phyloP scores from a whole-genome alignment of 2,329 filamentous ascomycete genomes.

The Phyllosticta citriasiana region DNA sequence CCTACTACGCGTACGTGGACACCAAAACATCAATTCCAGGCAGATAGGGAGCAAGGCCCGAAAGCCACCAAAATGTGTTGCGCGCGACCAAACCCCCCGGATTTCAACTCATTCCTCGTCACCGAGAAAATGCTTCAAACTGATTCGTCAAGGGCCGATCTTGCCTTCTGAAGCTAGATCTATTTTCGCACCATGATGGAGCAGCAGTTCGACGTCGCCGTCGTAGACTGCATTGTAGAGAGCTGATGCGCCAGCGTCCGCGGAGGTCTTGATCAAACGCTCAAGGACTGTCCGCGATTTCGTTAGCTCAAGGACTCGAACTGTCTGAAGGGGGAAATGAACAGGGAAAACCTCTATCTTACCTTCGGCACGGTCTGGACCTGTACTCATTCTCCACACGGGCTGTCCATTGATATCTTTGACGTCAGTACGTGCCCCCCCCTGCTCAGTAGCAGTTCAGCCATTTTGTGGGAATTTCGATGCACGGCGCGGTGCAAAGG shows the following conservation, averaged over 20 bases:
- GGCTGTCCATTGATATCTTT: neutral
- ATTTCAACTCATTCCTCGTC: no score
- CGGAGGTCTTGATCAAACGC: no score
- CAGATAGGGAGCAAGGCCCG: no score
- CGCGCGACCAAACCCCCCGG: no score
- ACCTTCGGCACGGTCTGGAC: neutral
- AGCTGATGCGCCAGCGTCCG: neutral
- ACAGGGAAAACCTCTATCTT: neutral
- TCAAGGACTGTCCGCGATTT: no score
- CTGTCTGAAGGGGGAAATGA: no score
- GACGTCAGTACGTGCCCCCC: neutral
- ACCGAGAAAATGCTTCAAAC: no score
- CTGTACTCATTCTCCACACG: neutral
- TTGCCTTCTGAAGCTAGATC: neutral
- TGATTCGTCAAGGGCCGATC: neutral
- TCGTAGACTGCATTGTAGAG: neutral
- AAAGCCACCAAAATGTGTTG: no score
- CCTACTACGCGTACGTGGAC: no score
- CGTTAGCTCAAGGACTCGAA: no score
- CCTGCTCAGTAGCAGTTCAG: neutral
- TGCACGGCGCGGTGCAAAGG: neutral
- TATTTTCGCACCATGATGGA: neutral
- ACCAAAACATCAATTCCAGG: no score
- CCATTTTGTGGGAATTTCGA: neutral
- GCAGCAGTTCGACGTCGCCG: neutral